Percentiles rank a stretch among this genome's conserved stretches.
Evolutionary conservation across 352 stramenopile species (phyloP).

Genomic region (Saprolegnia diclina): DNA sequence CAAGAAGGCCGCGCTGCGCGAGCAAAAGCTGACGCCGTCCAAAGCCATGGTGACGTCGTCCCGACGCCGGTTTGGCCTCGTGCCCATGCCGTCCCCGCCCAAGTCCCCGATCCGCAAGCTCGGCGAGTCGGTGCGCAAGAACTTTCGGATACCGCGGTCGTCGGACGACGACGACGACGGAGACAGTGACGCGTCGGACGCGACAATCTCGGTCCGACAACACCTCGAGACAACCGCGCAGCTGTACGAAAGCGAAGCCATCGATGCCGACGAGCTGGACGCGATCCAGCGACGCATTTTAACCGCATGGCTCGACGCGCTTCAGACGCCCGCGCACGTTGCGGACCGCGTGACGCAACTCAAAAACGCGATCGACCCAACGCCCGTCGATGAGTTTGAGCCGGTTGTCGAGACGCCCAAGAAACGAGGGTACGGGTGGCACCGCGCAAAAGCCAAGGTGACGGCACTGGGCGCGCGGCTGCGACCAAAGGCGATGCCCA

Average conservation of each 20-base stretch:
- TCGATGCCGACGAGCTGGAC: conserved; percentile 4
- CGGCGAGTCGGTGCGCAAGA: background rate
- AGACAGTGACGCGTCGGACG: no score
- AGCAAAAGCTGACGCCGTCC: conserved; percentile 33
- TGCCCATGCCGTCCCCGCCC: background rate
- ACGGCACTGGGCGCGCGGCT: conserved; percentile 1
- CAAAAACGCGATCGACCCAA: background rate
- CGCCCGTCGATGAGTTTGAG: background rate
- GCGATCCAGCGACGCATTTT: conserved; percentile 15
- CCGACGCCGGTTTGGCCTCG: background rate
- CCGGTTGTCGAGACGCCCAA: background rate
- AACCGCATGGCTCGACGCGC: background rate
- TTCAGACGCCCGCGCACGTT: conserved; percentile 6
- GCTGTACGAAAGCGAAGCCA: conserved; percentile 1
- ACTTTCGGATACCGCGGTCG: background rate
- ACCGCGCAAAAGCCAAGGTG: background rate
- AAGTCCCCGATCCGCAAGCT: background rate
- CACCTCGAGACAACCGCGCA: background rate
- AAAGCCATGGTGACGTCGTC: background rate
- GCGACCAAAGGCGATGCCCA: background rate
- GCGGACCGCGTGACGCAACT: background rate
- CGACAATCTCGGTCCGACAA: background rate
- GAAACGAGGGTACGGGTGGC: background rate
- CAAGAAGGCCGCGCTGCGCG: conserved; percentile 81
- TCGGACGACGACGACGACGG: background rate